Evolutionary conservation across 2,329 filamentous ascomycete species (phyloP).

Genomic region (Pyrenochaeta sp.): DNA sequence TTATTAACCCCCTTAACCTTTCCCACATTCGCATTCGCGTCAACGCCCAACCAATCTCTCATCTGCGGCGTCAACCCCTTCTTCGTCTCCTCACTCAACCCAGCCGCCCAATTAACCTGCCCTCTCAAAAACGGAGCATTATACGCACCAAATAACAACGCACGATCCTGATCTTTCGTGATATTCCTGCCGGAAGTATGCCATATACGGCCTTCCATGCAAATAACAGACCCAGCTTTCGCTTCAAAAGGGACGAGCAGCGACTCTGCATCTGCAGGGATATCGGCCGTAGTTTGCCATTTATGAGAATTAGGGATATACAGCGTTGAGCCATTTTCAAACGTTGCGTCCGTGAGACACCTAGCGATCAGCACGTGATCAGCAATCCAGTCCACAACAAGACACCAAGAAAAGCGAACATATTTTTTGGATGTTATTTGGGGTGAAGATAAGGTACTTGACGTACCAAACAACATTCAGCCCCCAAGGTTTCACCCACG

Average conservation of each 20-base stretch:
- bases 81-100: constrained; percentile 38
- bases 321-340: constrained; percentile 39
- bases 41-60: constrained; percentile 40
- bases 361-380: neutral
- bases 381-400: neutral
- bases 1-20: constrained; percentile 18
- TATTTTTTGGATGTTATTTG: too few relatives aligned
- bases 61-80: constrained; percentile 28
- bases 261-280: constrained; percentile 33
- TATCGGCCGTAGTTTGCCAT: constrained; percentile 12
- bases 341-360: constrained; percentile 37
- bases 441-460: too few relatives aligned
- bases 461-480: constrained; percentile 39
- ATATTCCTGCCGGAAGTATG: constrained; percentile 46
- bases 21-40: constrained; percentile 20
- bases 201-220: constrained; percentile 47
- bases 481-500: constrained; percentile 35
- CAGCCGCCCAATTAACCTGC: constrained; percentile 47
- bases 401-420: too few relatives aligned
- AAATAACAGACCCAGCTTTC: constrained; percentile 42
- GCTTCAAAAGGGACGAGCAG: constrained; percentile 43
- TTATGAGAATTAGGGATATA: constrained; percentile 22
- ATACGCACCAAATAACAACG: constrained; percentile 47
- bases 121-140: constrained; percentile 33
- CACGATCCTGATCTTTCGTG: constrained; percentile 42